Base-by-base conservation (phyloP, 441 rosid species). In the Populus hybrid region DNA sequence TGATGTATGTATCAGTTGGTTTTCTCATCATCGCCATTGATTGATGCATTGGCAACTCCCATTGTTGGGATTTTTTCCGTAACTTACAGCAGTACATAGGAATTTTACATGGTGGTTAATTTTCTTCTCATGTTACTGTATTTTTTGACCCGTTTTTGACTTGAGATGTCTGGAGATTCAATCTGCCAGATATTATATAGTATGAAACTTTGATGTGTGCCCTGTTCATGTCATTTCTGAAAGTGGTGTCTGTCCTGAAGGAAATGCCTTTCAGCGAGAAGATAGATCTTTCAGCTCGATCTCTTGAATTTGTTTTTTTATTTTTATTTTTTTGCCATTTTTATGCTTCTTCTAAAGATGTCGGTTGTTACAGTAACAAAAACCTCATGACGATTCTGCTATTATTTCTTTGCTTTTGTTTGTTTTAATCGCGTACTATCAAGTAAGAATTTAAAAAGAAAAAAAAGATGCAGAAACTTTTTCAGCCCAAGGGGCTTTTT, bases 1-100 rank as follows among this genome's bases (percentile, higher is more conserved):
- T 93, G 82, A 94, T 94, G 98, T 90, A 94, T 36, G 96, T 94
- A 80, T 94, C 94, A 0, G 98, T 93, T 64, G 95, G 97, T 72
- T 94, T 93, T 84, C 92, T 94, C 74, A 93, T 90, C 86, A 94
- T 94, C 35, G 95, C 97, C 78, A 90, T 94, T 76, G 88, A 94
- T 84, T 93, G 80, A 85, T 72, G 74, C 76, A 74, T 76, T 23
- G 18, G 3, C 72, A 10, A 20, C 68, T 56, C 79, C 61, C 36
- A 10, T 67, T 72, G n/a, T 73, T 68, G 76, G 79, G 77, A 61
- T 63, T 61, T 63, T 65, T 61, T 64, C 31, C 29, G 16, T 36
- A 28, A 77, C 56, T 64, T 74, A 67, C 73, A 31, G 74, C 78
- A 75, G 77, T 81, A 78, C 74, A 86, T 80, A 86, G 75, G 77